Base-by-base conservation (phyloP, 2,329 filamentous ascomycete genomes). In the Aspergillus sp. region DNA sequence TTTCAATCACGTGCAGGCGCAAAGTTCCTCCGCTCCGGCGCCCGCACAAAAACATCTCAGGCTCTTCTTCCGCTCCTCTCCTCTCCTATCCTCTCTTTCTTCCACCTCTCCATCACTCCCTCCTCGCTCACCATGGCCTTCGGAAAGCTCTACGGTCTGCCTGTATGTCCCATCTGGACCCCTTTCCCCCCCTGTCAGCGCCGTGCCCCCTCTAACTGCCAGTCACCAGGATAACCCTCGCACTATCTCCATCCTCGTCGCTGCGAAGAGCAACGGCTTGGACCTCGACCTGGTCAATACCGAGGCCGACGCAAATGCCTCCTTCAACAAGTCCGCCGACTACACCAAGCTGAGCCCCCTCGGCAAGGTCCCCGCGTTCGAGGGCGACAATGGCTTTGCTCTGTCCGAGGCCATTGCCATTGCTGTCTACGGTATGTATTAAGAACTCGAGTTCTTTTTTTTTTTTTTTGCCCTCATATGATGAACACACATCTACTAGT, bases 201-300 rank as follows among this genome's bases (percentile, higher is more conserved):
- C n/a, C n/a, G n/a, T n/a, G n/a, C n/a, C n/a, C 10, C n/a, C 15
- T 6, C 25, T 22, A 40, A 51, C 38, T 44, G 51, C 49, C 33
- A 33, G 36, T 49, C 37, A 35, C 50, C 36, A 95, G 88, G 76
- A 74, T 62, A 94, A 95, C 77, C 73, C 83, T 67, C 88, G 89
- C 73, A 83, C 82, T 66, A 83, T 82, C 58, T 80, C 80, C 63
- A 83, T 94, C 67, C 78, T 81, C 64, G 88, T 85, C 55, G 85
- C 95, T 60, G 91, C 91, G 55, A 96, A 98, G 81, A 86, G 86
- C 71, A 96, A 96, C 71, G 80, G 82, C 63, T 77, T 98, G 61
- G 86, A 96, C 48, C 66, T 98, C 53, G 86, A 95, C 68, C 66
- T 88, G 48, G 81, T 91, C 51, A 68, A 82, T 54, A 82, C 78